Evolutionary conservation across 495 filamentous ascomycete species (phyloP).

Genomic region (Chaetomium cochliodes): DNA sequence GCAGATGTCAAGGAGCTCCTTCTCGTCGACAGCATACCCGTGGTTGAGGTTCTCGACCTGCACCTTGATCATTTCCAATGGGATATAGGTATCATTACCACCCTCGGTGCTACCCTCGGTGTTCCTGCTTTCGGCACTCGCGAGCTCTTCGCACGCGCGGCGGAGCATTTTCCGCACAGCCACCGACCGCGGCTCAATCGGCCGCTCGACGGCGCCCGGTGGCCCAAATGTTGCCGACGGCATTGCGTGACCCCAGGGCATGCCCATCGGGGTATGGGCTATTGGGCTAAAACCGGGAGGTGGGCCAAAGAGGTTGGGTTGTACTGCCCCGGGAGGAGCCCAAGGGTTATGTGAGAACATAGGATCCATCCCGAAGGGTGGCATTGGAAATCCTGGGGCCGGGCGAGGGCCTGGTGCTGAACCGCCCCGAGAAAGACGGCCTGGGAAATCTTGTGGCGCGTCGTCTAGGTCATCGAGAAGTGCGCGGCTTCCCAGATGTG

Average conservation of each 20-base stretch:
- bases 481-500: constrained; percentile 90
- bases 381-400: constrained; percentile 23
- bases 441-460: constrained; percentile 32
- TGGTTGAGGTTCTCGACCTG: constrained; percentile 63
- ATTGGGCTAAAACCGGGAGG: constrained; percentile 29
- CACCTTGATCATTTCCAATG: constrained; percentile 61
- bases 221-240: constrained; percentile 32
- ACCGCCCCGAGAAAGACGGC: constrained; percentile 14
- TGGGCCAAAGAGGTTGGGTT: constrained; percentile 25
- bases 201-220: constrained; percentile 34
- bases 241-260: constrained; percentile 33
- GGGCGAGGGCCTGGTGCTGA: constrained; percentile 31
- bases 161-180: constrained; percentile 52
- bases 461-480: constrained; percentile 79
- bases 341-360: constrained; percentile 33
- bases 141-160: constrained; percentile 48
- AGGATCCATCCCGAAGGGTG: constrained; percentile 34
- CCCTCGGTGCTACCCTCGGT: constrained; percentile 31
- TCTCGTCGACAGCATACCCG: constrained; percentile 60
- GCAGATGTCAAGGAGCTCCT: constrained; percentile 83
- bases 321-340: constrained; percentile 25
- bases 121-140: constrained; percentile 34
- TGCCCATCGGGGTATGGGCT: constrained; percentile 19
- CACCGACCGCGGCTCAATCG: constrained; percentile 40
- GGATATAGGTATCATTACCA: constrained; percentile 58